Evolutionary conservation across 129 eudicot genomes (phyloP).

Genomic region (Flaveria linearis): DNA sequence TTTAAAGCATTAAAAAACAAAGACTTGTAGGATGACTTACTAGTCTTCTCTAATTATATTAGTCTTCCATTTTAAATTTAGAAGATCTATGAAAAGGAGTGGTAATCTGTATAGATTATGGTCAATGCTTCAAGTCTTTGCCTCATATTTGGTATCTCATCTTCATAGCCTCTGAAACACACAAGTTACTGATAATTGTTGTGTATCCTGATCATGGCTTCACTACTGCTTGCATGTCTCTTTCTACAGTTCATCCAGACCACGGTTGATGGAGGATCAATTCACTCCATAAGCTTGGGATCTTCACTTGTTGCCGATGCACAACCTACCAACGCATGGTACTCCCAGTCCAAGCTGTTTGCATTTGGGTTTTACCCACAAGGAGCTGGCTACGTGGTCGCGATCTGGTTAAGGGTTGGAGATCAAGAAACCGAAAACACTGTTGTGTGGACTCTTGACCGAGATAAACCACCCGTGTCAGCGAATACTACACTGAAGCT

Average conservation of each 20-base stretch:
- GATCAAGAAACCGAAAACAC: not conserved
- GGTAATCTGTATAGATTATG: not conserved
- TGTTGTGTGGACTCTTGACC: constrained; percentile 45
- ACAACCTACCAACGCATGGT: constrained; percentile 29
- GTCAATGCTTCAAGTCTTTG: constrained; percentile 8
- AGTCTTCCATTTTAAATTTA: not conserved
- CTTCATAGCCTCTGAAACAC: not conserved
- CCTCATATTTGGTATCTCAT: constrained; percentile 14
- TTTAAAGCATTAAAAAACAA: not conserved
- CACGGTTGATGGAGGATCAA: constrained; percentile 13
- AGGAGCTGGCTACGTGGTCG: constrained; percentile 34
- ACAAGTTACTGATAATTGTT: not conserved
- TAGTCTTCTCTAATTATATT: not conserved
- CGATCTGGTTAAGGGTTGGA: constrained; percentile 29
- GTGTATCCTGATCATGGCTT: constrained; percentile 12
- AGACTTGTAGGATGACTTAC: constrained; percentile 2
- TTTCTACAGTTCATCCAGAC: constrained; percentile 1
- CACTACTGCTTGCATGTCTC: constrained; percentile 14
- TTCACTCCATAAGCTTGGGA: constrained; percentile 7
- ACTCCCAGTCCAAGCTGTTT: constrained; percentile 27
- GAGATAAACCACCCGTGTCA: constrained; percentile 22
- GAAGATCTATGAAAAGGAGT: not conserved
- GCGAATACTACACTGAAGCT: constrained; percentile 20
- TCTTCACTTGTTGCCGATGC: constrained; percentile 33
- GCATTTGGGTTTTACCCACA: constrained; percentile 41